phyloP scores from a whole-genome alignment of 192 early-diverging fungal genomes.

The Coemansia sp. region DNA sequence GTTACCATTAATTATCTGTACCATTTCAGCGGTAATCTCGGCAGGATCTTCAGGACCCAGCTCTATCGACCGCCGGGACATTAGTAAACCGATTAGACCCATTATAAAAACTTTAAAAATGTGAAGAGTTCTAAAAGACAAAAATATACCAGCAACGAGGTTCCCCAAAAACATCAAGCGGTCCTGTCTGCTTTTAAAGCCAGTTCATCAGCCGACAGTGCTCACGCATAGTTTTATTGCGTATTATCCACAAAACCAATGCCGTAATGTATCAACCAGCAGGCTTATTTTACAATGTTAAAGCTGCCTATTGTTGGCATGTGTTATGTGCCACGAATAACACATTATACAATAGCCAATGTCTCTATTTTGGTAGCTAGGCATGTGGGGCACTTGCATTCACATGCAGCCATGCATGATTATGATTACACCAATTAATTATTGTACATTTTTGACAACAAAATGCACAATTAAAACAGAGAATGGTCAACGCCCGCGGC shows the following conservation, averaged over 20 bases:
- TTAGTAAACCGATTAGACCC: not conserved
- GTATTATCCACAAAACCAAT: not conserved
- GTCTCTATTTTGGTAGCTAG: not conserved
- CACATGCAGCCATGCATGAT: not conserved
- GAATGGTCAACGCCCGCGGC: too few species aligned
- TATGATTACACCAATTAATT: not conserved
- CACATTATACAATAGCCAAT: not conserved
- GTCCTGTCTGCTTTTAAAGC: not conserved
- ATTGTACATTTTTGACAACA: too few species aligned
- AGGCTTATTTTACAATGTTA: too few species aligned
- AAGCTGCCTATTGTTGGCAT: not conserved
- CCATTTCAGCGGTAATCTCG: not conserved
- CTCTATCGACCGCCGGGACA: not conserved
- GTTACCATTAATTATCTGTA: not conserved
- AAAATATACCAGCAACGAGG: not conserved
- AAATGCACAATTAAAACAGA: too few species aligned
- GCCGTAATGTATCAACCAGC: not conserved
- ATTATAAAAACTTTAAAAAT: not conserved
- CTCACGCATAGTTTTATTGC: not conserved
- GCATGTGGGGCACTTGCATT: not conserved
- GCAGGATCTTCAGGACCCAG: constrained; percentile 14
- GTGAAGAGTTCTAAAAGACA: not conserved
- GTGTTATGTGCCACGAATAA: not conserved
- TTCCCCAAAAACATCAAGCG: not conserved
- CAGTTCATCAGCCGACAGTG: not conserved